Evolutionary conservation across 1,284 basidiomycete species (phyloP).

Genomic region (Flammula alnicola): DNA sequence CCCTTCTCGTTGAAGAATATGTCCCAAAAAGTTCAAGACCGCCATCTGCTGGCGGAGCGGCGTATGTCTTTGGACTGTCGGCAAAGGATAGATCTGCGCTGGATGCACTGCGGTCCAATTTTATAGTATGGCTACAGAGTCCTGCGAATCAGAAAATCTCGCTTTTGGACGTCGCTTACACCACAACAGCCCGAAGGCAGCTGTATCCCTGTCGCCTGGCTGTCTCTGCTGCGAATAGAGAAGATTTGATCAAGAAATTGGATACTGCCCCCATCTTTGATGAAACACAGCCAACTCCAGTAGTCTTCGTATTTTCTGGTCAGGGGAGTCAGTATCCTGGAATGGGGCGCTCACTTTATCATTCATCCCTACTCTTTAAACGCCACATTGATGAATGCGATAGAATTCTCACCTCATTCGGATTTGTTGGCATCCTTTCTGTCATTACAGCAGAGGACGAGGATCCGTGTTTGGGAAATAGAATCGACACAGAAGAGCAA

Average conservation of each 20-base stretch:
- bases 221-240: constrained; percentile 43
- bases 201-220: constrained; percentile 57
- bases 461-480: constrained; percentile 17
- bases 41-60: neutral
- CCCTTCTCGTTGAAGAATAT: constrained; percentile 62
- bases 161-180: constrained; percentile 62
- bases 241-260: constrained; percentile 53
- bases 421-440: constrained; percentile 54
- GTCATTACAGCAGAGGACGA: constrained; percentile 42
- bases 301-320: constrained; percentile 72
- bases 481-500: constrained; percentile 47
- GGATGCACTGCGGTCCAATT: constrained; percentile 49
- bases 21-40: constrained; percentile 4
- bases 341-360: constrained; percentile 65
- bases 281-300: constrained; percentile 33
- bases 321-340: constrained; percentile 70
- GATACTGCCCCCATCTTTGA: constrained; percentile 36
- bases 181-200: constrained; percentile 65
- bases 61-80: constrained; percentile 57
- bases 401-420: constrained; percentile 47
- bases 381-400: constrained; percentile 62
- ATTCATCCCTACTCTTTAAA: constrained; percentile 48
- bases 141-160: constrained; percentile 27
- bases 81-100: constrained; percentile 56
- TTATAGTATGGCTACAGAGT: constrained; percentile 49